These are phyloP conservation scores for Sicyos baderoa DNA, from an alignment of 306 rosid species.

Conservation along the genomic window DNA sequence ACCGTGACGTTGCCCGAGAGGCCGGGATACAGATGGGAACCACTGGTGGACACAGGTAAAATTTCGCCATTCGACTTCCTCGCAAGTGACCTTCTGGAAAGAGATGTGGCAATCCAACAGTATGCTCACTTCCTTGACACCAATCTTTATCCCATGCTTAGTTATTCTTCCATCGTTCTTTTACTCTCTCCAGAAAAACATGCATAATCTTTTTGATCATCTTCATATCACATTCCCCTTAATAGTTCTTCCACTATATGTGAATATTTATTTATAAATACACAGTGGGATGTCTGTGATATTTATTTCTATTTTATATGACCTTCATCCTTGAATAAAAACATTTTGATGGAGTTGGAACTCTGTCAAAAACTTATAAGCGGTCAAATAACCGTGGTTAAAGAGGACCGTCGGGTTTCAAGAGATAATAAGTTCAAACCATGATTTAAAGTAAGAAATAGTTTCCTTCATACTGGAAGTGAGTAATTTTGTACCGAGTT, in stretches of 20 bases:
- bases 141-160: constrained; percentile 79
- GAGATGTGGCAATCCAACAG: constrained; percentile 58
- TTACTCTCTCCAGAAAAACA: constrained; percentile 42
- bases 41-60: constrained; percentile 81
- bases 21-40: constrained; percentile 81
- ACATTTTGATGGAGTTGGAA: background rate
- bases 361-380: background rate
- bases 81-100: constrained; percentile 47
- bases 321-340: background rate
- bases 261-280: background rate
- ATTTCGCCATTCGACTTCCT: constrained; percentile 70
- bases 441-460: too few species aligned
- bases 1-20: constrained; percentile 63
- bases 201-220: constrained; percentile 19
- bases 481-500: too few species aligned
- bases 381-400: too few species aligned
- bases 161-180: constrained; percentile 91
- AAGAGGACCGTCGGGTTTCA: too few species aligned
- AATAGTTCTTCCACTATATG: background rate
- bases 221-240: background rate
- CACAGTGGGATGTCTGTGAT: background rate
- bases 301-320: background rate
- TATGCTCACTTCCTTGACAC: constrained; percentile 74
- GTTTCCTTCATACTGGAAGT: too few species aligned
- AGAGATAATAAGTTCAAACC: too few species aligned